These are phyloP conservation scores for Nepenthes mirabilis DNA, from an alignment of 148 eudicot species.

Conservation along the genomic window DNA sequence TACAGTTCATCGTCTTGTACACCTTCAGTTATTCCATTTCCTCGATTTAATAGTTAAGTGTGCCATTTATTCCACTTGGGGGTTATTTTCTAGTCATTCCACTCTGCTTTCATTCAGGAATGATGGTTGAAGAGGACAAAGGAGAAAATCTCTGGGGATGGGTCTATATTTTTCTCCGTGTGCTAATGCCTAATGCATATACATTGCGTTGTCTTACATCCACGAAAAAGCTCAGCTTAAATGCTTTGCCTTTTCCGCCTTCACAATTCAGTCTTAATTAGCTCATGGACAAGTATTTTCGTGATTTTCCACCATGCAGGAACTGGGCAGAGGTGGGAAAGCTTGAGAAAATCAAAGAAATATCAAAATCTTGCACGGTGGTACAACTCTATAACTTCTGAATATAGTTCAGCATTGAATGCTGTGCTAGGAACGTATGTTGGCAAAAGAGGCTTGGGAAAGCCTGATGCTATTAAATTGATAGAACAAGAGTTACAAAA, in stretches of 20 bases:
- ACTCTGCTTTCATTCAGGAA: too few relatives aligned
- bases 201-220: too few relatives aligned
- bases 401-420: constrained; percentile 35
- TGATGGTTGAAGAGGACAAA: too few relatives aligned
- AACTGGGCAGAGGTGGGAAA: constrained; percentile 86
- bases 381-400: constrained; percentile 57
- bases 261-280: neutral
- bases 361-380: constrained; percentile 71
- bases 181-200: too few relatives aligned
- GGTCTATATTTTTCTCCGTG: too few relatives aligned
- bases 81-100: too few relatives aligned
- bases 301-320: constrained; percentile 22
- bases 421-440: constrained; percentile 30
- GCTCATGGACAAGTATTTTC: neutral
- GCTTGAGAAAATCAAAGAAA: constrained; percentile 80
- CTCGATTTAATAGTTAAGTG: too few relatives aligned
- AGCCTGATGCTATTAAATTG: constrained; percentile 27
- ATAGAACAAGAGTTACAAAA: constrained; percentile 45
- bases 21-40: too few relatives aligned
- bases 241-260: neutral
- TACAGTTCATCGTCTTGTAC: too few relatives aligned
- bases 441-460: constrained; percentile 49
- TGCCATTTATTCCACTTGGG: too few relatives aligned
- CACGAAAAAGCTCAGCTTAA: too few relatives aligned
- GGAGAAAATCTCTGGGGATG: too few relatives aligned